Conservation (phyloP, 805 yeast genomes). For the Nakazawaea anatomiae region DNA sequence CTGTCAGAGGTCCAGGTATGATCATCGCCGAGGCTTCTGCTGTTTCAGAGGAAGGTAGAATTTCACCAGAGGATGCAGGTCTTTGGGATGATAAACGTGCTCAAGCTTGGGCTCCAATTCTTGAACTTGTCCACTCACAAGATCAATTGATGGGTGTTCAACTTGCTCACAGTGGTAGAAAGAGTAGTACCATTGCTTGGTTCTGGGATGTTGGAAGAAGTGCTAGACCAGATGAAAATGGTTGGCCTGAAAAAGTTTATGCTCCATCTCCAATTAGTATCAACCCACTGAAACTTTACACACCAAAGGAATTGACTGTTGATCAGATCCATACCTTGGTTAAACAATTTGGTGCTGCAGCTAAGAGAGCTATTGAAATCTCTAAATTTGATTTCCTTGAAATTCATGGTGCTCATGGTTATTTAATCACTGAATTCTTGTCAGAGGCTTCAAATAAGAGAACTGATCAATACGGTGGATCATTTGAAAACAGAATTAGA, state of each 20-base stretch:
- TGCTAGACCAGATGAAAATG: conserved; percentile 28
- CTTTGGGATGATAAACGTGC: conserved; percentile 48
- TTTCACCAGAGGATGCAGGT: conserved; percentile 29
- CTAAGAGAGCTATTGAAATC: conserved; percentile 40
- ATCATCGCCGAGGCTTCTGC: conserved; percentile 37
- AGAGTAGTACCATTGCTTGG: conserved; percentile 30
- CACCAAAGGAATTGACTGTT: conserved; percentile 36
- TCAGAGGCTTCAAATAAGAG: conserved; percentile 42
- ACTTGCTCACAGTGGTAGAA: conserved; percentile 51
- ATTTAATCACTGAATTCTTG: conserved; percentile 43
- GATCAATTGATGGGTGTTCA: conserved; percentile 45
- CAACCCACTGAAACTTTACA: conserved; percentile 12
- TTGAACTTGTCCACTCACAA: conserved; percentile 40
- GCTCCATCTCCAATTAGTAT: conserved; percentile 38
- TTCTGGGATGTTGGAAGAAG: conserved; percentile 25
- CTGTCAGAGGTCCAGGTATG: conserved; percentile 44
- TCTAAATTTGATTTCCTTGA: conserved; percentile 62
- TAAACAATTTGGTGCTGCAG: conserved; percentile 36
- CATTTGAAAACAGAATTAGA: conserved; percentile 50
- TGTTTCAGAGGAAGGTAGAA: conserved; percentile 15
- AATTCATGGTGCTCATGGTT: conserved; percentile 63
- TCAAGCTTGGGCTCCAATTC: conserved; percentile 28
- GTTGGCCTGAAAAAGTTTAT: conserved; percentile 36
- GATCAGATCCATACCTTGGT: conserved; percentile 36
- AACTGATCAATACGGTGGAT: conserved; percentile 60